Evolutionary conservation across 495 filamentous ascomycete genomes (phyloP).

Genomic region (Aspergillus ellipticus): DNA sequence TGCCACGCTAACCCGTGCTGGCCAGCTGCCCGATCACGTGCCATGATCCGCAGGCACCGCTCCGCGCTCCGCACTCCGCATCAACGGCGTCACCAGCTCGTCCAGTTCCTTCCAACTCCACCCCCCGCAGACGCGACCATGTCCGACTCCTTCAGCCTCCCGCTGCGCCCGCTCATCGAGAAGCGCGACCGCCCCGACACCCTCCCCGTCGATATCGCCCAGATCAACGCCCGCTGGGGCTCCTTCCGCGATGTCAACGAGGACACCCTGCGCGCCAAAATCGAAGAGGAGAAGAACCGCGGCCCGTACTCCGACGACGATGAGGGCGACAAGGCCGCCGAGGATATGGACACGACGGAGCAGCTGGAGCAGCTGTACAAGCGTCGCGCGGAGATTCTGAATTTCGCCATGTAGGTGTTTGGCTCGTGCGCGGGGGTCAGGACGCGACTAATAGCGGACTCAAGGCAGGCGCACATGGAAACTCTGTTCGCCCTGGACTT

Average conservation of each 20-base stretch:
- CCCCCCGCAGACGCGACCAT: no score
- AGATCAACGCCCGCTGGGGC: constrained; percentile 71
- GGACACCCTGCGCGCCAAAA: constrained; percentile 56
- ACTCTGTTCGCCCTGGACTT: constrained; percentile 72
- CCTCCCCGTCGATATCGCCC: constrained; percentile 65
- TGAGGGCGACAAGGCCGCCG: constrained; percentile 25
- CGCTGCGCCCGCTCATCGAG: constrained; percentile 59
- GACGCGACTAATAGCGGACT: constrained; percentile 12
- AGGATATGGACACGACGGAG: constrained; percentile 36
- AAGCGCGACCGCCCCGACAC: constrained; percentile 53
- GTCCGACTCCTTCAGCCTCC: constrained; percentile 53
- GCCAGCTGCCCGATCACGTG: no score
- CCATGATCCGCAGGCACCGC: no score
- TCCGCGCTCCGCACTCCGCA: no score
- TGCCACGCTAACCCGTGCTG: no score
- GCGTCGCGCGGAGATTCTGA: constrained; percentile 40
- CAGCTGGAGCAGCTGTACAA: constrained; percentile 42
- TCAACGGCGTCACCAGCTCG: no score
- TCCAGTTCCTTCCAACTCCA: no score
- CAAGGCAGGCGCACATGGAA: constrained; percentile 62
- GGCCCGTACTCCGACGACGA: constrained; percentile 36
- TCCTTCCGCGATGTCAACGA: constrained; percentile 69
- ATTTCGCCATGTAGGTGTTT: constrained; percentile 39
- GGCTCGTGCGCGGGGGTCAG: not conserved
- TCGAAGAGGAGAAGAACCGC: constrained; percentile 46